phyloP scores from a whole-genome alignment of 2,329 filamentous ascomycete genomes.

The Podosphaera leucotricha region DNA sequence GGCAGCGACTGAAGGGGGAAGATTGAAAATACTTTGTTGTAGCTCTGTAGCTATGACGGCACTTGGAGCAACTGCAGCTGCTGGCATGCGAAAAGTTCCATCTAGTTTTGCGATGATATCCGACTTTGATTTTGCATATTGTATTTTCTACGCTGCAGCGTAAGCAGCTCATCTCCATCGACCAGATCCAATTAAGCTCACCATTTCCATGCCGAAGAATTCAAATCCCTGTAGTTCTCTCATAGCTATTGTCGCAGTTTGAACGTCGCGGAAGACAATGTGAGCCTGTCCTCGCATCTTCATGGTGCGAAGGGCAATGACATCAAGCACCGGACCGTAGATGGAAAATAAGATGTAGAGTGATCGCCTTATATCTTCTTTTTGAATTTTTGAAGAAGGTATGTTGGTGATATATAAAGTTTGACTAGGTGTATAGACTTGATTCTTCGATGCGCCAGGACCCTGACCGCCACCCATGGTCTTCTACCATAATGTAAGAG shows the following conservation, averaged over 20 bases:
- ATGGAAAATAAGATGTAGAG: conserved; percentile 89
- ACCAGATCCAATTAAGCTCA: conserved; percentile 24
- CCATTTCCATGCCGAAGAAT: conserved; percentile 68
- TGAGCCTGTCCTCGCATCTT: conserved; percentile 96
- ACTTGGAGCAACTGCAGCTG: conserved; percentile 25
- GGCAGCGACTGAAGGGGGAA: conserved; percentile 26
- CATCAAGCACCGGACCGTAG: conserved; percentile 76
- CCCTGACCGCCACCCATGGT: conserved; percentile 13
- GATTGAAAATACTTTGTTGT: conserved; percentile 62
- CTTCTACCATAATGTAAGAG: conserved; percentile 9
- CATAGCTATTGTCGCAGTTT: conserved; percentile 88
- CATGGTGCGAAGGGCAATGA: conserved; percentile 67
- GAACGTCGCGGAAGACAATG: conserved; percentile 68
- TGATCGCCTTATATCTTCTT: conserved; percentile 62
- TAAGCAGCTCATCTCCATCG: background rate
- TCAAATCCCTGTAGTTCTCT: conserved; percentile 63
- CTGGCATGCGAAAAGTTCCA: conserved; percentile 58
- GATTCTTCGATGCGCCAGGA: conserved; percentile 17
- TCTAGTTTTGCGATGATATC: conserved; percentile 77
- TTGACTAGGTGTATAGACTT: conserved; percentile 44
- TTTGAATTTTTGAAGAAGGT: conserved; percentile 66
- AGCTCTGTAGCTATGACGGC: conserved; percentile 44
- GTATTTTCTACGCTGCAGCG: conserved; percentile 43
- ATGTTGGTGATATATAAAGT: conserved; percentile 83
- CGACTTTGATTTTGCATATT: conserved; percentile 77